Base-by-base conservation (phyloP, 371 early-diverging fungal species). In the Rhizopus sp. region DNA sequence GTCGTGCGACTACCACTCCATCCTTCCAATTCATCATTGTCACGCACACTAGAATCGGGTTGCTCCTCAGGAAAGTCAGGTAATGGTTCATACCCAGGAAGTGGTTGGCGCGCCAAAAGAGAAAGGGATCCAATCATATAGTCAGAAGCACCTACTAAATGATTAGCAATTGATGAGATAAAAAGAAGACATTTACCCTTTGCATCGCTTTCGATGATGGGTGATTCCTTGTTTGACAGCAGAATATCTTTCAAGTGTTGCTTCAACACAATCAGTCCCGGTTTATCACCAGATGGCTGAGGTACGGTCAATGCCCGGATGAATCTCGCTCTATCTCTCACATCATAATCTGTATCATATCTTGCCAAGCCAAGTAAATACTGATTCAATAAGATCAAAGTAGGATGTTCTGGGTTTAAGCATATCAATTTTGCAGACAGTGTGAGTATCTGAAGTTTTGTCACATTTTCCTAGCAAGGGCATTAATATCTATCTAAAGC, bases 301-400 rank as follows among this genome's bases (percentile, higher is more conserved):
- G 82, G 78, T 54, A 85, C 73, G 12, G 91, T 83, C 52, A 96
- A 69, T 0, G 81, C 88, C 40, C 88, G 84, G 39, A 96, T 72
- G 60, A 92, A 85, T 38, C 98, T 72, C 8, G 93, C 93, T 15
- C 95, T 85, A 62, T 98, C 98, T 34, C 98, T 84, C 1, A 97
- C 88, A 66, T 94, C 93, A 59, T 90, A 95, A 62, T 87, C 82
- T 13, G 81, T 66, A 66, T 98, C 98, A 61, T 90, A 96, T 33
- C 93, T 80, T 0, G 96, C 96, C 55, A 98, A 73, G 37, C 91
- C 83, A 37, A 93, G 81, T 16, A 93, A 68, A 66, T 95, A 91
- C 50, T 87, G 80, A 51, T 89, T 84, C 29, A 90, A 70, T 2
- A 80, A 65, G 30, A 73, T 74, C 33, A 82, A 58, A 2, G 79